Percentiles rank a stretch among this genome's conserved stretches.
Evolutionary conservation across 164 flowering plant species (phyloP).

Genomic region (Umbilicus rupestris): DNA sequence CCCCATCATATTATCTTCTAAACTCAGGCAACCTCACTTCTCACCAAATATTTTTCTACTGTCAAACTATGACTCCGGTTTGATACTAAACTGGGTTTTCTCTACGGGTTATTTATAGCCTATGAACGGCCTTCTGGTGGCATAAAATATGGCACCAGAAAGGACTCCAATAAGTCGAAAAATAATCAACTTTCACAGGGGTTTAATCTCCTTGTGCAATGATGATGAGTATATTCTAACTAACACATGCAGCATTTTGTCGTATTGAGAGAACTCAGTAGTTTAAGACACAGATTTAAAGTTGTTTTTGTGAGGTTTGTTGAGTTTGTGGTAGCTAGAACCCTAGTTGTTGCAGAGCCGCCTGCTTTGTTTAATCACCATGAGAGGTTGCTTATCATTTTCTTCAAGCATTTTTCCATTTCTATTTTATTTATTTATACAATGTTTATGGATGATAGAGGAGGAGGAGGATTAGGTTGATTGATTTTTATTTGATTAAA

Average conservation of each 20-base stretch:
- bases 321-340: neutral
- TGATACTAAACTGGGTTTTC: neutral
- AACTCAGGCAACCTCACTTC: slow-evolving; percentile 1
- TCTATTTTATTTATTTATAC: no score
- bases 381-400: neutral
- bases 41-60: neutral
- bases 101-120: neutral
- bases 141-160: slow-evolving; percentile 4
- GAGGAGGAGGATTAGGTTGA: no score
- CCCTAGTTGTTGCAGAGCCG: neutral
- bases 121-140: neutral
- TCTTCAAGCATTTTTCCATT: no score
- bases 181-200: neutral
- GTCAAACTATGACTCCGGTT: neutral
- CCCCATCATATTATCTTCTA: neutral
- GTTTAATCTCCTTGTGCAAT: neutral
- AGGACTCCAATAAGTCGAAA: neutral
- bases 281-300: neutral
- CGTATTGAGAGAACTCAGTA: neutral
- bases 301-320: neutral
- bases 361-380: slow-evolving; percentile 2
- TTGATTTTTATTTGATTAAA: no score
- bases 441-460: no score
- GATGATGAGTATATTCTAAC: neutral
- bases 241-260: slow-evolving; percentile 11